Base-by-base conservation (phyloP, 345 rosid genomes). In the Moringa oleifera region DNA sequence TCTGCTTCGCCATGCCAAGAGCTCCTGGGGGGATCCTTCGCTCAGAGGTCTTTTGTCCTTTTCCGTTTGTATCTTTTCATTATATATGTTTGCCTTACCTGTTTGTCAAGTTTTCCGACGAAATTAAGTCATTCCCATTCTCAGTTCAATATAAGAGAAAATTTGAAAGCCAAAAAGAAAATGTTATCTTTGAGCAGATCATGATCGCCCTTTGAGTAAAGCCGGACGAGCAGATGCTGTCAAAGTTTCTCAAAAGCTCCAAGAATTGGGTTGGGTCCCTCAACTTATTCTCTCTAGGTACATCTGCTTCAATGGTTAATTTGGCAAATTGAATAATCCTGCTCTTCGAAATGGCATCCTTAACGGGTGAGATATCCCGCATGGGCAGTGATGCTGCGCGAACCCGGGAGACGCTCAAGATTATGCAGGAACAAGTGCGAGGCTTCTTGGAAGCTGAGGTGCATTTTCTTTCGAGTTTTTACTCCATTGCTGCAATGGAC, bases 401-500 rank as follows among this genome's bases (percentile, higher is more conserved):
- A 9, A 83, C 97, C 6, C 76, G 71, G 22, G 89, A 90, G 81
- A 94, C 99, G 10, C 85, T 93, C 51, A 71, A 63, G 66, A 78
- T 86, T 69, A 94, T 94, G 99, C 99, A 90, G 83, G 85, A 82
- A n/a, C 83, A 76, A n/a, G 90, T 85, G 2, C 76, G 62, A 33
- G 85, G 66, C 47, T 81, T 94, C 58, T 58, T 77, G 75, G 90
- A 82, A 60, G 92, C 97, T 5, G 83, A 85, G 73, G 81, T 86
- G 58, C 90, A 83, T 77, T 88, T 86, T 70, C 73, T 94, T 60
- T 86, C 99, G 0, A 94, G 97, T 80, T 94, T 90, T 75, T 94
- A 94, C 77, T 94, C 97, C 52, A 76, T 94, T 63, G 92, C 99
- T 2, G 96, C 97, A 23, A 85, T 94, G 99, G 97, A 93, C 63